Evolutionary conservation across 805 yeast species (phyloP).

Genomic region (Ogataea degrootiae): DNA sequence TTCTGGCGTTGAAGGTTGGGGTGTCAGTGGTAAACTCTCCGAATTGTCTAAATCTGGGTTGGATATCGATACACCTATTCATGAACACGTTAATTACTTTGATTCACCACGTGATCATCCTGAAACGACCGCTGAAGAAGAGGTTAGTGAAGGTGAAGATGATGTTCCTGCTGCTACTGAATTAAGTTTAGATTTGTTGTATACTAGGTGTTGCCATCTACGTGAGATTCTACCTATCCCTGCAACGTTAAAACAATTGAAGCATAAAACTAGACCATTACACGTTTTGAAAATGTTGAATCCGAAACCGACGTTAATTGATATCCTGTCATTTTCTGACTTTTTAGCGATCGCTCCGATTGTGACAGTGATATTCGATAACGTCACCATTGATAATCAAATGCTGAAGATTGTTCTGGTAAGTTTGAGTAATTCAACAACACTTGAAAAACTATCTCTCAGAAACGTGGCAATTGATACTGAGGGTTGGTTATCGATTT

Average conservation of each 20-base stretch:
- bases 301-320: constrained; percentile 56
- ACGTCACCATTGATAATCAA: constrained; percentile 49
- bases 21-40: constrained; percentile 4
- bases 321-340: constrained; percentile 52
- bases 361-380: constrained; percentile 51
- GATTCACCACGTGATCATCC: constrained; percentile 8
- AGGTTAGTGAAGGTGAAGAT: constrained; percentile 24
- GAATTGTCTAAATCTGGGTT: constrained; percentile 15
- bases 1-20: constrained; percentile 10
- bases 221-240: constrained; percentile 47
- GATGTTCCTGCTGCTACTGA: constrained; percentile 7
- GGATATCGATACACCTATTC: constrained; percentile 69
- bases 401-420: constrained; percentile 48
- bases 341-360: constrained; percentile 53
- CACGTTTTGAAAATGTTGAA: constrained; percentile 52
- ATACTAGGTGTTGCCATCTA: constrained; percentile 46
- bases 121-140: constrained; percentile 3
- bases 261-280: constrained; percentile 45
- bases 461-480: constrained; percentile 52
- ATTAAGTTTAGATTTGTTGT: constrained; percentile 43
- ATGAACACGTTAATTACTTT: constrained; percentile 38
- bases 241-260: constrained; percentile 49
- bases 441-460: constrained; percentile 47
- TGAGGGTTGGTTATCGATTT: constrained; percentile 46
- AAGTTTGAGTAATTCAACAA: constrained; percentile 38